Evolutionary conservation across 2,329 filamentous ascomycete genomes (phyloP).

Genomic region (Ophiostoma ulmi): DNA sequence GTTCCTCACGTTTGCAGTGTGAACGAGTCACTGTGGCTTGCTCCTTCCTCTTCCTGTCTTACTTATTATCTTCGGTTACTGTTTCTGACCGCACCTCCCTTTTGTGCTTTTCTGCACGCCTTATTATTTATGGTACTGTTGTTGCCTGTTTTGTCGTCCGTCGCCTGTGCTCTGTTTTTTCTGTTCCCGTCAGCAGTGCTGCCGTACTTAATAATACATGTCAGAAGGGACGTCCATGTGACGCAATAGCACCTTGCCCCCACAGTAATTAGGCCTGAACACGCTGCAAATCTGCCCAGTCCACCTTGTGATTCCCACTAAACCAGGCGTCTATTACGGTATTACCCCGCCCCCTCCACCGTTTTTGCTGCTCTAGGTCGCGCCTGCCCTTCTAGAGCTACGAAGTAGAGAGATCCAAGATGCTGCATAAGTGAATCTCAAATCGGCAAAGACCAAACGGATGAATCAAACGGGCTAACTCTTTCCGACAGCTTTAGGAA

Average conservation of each 20-base stretch:
- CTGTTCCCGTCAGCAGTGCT: too few relatives aligned
- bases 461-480: conserved; percentile 1
- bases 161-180: not conserved
- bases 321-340: not conserved
- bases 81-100: not conserved
- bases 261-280: not conserved
- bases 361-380: not conserved
- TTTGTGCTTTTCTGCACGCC: not conserved
- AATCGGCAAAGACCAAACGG: not conserved
- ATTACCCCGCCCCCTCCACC: conserved; percentile 14
- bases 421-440: not conserved
- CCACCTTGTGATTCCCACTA: conserved; percentile 9
- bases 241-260: conserved; percentile 5
- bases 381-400: not conserved
- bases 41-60: not conserved
- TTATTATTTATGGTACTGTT: not conserved
- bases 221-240: conserved; percentile 12
- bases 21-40: not conserved
- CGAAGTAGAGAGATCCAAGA: not conserved
- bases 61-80: not conserved
- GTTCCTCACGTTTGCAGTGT: not conserved
- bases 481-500: not conserved
- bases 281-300: conserved; percentile 5
- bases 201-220: not conserved
- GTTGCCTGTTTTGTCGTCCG: not conserved